phyloP scores from a whole-genome alignment of 306 rosid genomes.

The Citrullus mucosospermus region DNA sequence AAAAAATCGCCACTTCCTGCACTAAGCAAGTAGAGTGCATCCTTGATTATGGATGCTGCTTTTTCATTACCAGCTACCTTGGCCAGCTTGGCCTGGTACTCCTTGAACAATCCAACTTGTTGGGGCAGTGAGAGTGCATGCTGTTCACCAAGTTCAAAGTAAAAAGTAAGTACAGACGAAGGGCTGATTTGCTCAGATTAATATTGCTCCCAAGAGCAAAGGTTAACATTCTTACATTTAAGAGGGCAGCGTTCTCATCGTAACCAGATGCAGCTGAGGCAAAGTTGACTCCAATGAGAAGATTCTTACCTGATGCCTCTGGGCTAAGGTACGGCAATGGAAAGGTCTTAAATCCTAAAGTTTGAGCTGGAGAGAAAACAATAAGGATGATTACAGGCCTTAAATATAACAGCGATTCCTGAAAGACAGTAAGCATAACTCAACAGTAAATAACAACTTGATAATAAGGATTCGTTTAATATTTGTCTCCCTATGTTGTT shows the following conservation, averaged over 20 bases:
- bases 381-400: neutral
- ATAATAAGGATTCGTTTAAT: neutral
- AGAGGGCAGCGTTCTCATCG: slow-evolving; percentile 61
- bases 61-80: slow-evolving; percentile 68
- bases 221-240: slow-evolving; percentile 39
- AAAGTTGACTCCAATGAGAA: slow-evolving; percentile 81
- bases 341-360: slow-evolving; percentile 60
- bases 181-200: neutral
- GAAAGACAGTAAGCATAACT: neutral
- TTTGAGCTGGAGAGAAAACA: slow-evolving; percentile 42
- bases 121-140: slow-evolving; percentile 82
- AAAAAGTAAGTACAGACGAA: neutral
- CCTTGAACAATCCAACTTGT: slow-evolving; percentile 60
- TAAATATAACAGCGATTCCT: neutral
- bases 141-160: slow-evolving; percentile 24
- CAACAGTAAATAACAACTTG: neutral
- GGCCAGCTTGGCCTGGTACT: slow-evolving; percentile 63
- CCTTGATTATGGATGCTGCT: slow-evolving; percentile 60
- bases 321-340: slow-evolving; percentile 91
- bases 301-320: slow-evolving; percentile 83
- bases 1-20: slow-evolving; percentile 79
- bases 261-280: slow-evolving; percentile 99
- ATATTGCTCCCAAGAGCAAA: neutral
- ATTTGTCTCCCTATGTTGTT: neutral
- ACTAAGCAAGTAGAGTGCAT: slow-evolving; percentile 55